Base-by-base conservation (phyloP, 108 stramenopile genomes). In the Bacterosira constricta region DNA sequence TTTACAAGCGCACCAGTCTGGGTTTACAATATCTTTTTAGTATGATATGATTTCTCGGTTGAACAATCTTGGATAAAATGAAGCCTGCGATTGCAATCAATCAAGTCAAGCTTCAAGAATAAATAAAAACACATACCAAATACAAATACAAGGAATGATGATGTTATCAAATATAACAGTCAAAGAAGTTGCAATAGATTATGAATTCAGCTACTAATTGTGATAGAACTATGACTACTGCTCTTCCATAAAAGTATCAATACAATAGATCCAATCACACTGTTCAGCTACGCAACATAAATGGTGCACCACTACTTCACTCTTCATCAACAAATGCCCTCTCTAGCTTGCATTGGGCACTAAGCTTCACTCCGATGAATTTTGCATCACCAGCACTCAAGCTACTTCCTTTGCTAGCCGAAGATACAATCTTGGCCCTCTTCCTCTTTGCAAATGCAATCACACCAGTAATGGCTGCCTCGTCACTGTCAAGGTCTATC, bases 401-500 rank as follows among this genome's bases (percentile, higher is more conserved):
- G 57, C 41, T 18, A 15, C 53, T 50, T 50, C 63, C 39, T 57
- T 45, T 63, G 26, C 35, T 39, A 0, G 56, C 51, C n/a, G n/a
- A n/a, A n/a, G n/a, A n/a, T n/a, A n/a, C n/a, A 27, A 53, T 17
- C 13, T 47, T 59, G 6, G 50, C 30, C 45, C 50, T 73, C 27
- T 68, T 72, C 17, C 52, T 53, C 50, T 85, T 83, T 12, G 71
- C 79, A 44, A 52, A 90, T 4, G 74, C 73, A 8, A 74, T 52
- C 4, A 86, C 82, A 18, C 75, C 78, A 41, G 80, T 81, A 31
- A 83, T 69, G 27, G 68, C 84, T 2, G 32, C 61, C 53, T 94
- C 90, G 41, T 94, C 92, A 3, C 82, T 83, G 18, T 93, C 92
- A 27, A 90, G 71, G 9, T 83, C 81, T 29, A 94, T 85, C n/a